Conservation (phyloP, 2,329 filamentous ascomycete genomes). For the Sclerotinia borealis region DNA sequence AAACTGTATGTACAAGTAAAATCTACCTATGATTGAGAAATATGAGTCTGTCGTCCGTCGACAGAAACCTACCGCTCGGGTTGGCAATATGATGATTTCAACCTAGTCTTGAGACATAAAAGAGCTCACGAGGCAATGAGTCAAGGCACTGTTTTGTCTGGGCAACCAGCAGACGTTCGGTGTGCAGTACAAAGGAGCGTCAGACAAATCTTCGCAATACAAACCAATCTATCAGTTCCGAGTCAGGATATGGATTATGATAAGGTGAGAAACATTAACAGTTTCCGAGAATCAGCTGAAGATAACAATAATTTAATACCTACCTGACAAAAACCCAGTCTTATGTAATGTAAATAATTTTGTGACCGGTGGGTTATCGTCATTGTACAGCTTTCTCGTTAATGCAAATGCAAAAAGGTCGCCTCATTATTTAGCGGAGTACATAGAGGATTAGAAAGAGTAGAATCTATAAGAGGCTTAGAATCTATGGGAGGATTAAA, state of each 20-base stretch:
- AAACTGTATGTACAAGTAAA: background rate
- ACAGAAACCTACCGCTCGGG: background rate
- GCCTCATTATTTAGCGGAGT: background rate
- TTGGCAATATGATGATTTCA: background rate
- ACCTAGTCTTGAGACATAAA: background rate
- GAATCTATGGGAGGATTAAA: too few species aligned
- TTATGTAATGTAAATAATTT: background rate
- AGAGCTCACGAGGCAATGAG: conserved; percentile 5
- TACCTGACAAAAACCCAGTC: background rate
- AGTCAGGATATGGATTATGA: background rate
- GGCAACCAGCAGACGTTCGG: conserved; percentile 9
- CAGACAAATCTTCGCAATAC: background rate
- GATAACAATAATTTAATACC: background rate
- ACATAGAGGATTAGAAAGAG: too few species aligned
- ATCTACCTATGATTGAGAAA: background rate
- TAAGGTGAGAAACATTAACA: background rate
- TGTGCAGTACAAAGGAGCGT: conserved; percentile 6
- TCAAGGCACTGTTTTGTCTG: conserved; percentile 6
- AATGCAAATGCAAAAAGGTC: conserved; percentile 2
- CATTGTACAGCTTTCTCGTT: background rate
- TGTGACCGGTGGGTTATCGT: background rate
- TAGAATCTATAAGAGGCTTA: too few species aligned
- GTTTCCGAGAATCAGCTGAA: background rate
- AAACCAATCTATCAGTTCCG: background rate
- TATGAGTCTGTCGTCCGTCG: background rate